Evolutionary conservation across 345 rosid species (phyloP), one percentile per base, ranked within the genome.

Genomic region (Zanthoxylum bungeanum): DNA sequence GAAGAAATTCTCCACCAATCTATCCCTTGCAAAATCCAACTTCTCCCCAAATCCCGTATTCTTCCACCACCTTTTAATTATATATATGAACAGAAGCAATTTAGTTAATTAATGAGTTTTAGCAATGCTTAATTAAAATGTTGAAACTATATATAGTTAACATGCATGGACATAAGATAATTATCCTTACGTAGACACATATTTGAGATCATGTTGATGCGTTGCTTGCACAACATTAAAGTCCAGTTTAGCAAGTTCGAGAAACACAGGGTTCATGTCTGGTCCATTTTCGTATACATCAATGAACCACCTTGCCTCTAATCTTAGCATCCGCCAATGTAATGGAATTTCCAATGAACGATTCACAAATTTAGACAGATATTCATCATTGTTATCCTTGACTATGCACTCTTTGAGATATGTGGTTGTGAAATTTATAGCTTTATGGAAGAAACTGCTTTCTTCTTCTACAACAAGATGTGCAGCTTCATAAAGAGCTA

Each of bases 301-400:
- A 1, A 81, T 76, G 79, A 83, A 85, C 88, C 88, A 85, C 58
- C 80, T 80, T 28, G 85, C 79, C 44, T 85, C 92, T 25, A 73
- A 17, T 59, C 89, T n/a, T n/a, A n/a, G n/a, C n/a, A n/a, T n/a
- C n/a, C n/a, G n/a, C n/a, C n/a, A n/a, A n/a, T n/a, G n/a, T n/a
- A n/a, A n/a, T n/a, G n/a, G n/a, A n/a, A n/a, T n/a, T n/a, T n/a
- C n/a, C n/a, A n/a, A n/a, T n/a, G n/a, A n/a, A n/a, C n/a, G n/a
- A n/a, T n/a, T n/a, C n/a, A n/a, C n/a, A n/a, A n/a, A n/a, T n/a
- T n/a, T n/a, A n/a, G n/a, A n/a, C n/a, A n/a, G n/a, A n/a, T n/a
- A n/a, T n/a, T n/a, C n/a, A n/a, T n/a, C n/a, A n/a, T n/a, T n/a
- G n/a, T n/a, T n/a, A n/a, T n/a, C n/a, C n/a, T n/a, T n/a, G n/a